Evolutionary conservation across 73 alveolate species (phyloP), one percentile per base, ranked within the genome.

Genomic region (Paraurostyla sp.): DNA sequence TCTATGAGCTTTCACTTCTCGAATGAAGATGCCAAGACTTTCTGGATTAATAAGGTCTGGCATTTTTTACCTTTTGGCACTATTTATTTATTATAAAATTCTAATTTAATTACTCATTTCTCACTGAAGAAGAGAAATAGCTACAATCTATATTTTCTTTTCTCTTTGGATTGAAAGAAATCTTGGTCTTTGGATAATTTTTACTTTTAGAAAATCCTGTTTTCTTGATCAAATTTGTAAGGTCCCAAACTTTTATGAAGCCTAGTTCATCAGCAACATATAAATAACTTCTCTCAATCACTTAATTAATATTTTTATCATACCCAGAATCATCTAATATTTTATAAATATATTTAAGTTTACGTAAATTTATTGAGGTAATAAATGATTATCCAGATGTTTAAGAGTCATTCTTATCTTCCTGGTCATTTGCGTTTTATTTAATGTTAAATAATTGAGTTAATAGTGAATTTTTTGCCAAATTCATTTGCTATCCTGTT

Each of bases 1-100:
- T 36, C 83, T 65, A 62, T 93, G 98, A 9, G 95, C 98, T 16
- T 76, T 84, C 87, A 93, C 83, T 78, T 93, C 89, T 42, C 93
- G 92, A 33, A 92, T 57, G 25, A 93, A 86, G 1, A 92, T 54
- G 23, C 78, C 45, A 22, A 51, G 29, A 43, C 40, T 51, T 25
- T 78, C 91, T 27, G 94, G 71, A 88, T 81, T 49, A 46, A 58
- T 42, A 56, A 60, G 22, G 32, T 40, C 85, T 36, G 94, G 93
- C 18, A 57, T 40, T 32, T 51, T 0, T 29, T 32, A 23, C 43
- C 71, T 63, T 85, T 92, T 85, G 27, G 86, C 80, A 11, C 89
- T 78, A 78, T 33, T 13, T 2, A 29, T n/a, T n/a, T n/a, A 23
- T 6, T 48, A 13, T 22, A 16, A 75, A 46, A 22, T 25, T 78